phyloP scores from a whole-genome alignment of 2,329 filamentous ascomycete genomes.

The Penicillium janthinellum region DNA sequence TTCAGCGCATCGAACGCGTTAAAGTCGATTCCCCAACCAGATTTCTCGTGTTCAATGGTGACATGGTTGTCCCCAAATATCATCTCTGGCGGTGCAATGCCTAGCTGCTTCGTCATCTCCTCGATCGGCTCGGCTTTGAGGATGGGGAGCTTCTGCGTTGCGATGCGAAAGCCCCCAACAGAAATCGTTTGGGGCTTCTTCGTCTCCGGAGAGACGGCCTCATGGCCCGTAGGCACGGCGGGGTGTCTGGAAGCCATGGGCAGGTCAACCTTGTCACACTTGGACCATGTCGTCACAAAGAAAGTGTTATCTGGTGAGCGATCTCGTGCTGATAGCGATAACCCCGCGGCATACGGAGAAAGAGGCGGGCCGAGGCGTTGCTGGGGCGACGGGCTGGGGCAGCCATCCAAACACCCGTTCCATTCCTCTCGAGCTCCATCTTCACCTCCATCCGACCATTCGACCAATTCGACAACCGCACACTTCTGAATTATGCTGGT shows the following conservation, averaged over 20 bases:
- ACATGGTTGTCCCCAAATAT: constrained; percentile 97
- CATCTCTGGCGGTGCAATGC: constrained; percentile 94
- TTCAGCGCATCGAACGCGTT: constrained; percentile 86
- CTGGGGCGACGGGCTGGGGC: constrained; percentile 19
- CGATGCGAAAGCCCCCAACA: constrained; percentile 71
- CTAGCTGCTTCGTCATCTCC: constrained; percentile 73
- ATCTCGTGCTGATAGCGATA: constrained; percentile 25
- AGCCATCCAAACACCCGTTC: constrained; percentile 23
- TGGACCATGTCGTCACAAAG: constrained; percentile 18
- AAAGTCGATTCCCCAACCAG: constrained; percentile 79
- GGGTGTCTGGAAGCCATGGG: constrained; percentile 20
- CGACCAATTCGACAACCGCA: constrained; percentile 11
- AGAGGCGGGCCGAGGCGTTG: constrained; percentile 35
- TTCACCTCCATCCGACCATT: constrained; percentile 8
- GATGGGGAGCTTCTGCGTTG: constrained; percentile 88
- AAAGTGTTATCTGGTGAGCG: constrained; percentile 5
- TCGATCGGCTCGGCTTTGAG: constrained; percentile 90
- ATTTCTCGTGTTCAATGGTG: constrained; percentile 69
- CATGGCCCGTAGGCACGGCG: constrained; percentile 47
- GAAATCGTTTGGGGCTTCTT: constrained; percentile 58
- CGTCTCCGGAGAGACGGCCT: constrained; percentile 54
- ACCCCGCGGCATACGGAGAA: constrained; percentile 39
- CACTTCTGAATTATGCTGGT: constrained; percentile 15
- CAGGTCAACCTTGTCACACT: neutral
- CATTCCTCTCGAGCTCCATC: constrained; percentile 16